These are phyloP conservation scores for Inonotus obliquus DNA, from an alignment of 1,284 basidiomycete species.

Conservation along the genomic window DNA sequence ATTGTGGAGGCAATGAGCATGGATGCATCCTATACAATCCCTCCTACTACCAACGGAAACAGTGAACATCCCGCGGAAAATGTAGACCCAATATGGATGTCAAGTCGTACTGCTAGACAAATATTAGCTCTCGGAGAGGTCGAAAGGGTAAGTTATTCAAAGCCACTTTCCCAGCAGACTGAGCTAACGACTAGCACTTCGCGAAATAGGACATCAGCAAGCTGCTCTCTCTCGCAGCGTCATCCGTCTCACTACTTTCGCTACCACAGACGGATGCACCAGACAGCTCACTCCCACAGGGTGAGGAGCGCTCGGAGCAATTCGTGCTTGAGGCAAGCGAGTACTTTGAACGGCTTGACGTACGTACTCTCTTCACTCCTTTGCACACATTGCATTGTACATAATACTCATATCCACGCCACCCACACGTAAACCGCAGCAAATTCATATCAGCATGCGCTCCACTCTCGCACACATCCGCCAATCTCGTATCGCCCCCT, in stretches of 20 bases:
- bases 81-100: constrained; percentile 71
- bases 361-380: constrained; percentile 26
- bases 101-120: constrained; percentile 72
- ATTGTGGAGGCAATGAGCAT: neutral
- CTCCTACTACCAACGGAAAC: neutral
- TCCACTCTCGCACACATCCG: constrained; percentile 75
- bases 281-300: constrained; percentile 63
- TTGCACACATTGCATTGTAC: neutral
- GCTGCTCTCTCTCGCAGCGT: constrained; percentile 66
- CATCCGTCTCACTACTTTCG: constrained; percentile 70
- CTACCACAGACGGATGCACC: constrained; percentile 70
- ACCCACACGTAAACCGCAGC: constrained; percentile 33
- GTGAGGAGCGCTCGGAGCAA: constrained; percentile 76
- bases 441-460: constrained; percentile 68
- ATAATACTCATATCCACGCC: constrained; percentile 8
- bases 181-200: neutral
- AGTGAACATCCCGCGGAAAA: neutral
- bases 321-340: constrained; percentile 79
- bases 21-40: neutral
- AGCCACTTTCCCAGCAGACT: neutral
- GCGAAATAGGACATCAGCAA: constrained; percentile 64
- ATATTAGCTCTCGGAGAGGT: constrained; percentile 78
- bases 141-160: constrained; percentile 53
- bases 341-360: constrained; percentile 77
- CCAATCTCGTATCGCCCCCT: constrained; percentile 76